Conservation (phyloP, 805 yeast species). For the Pichia deserticola region DNA sequence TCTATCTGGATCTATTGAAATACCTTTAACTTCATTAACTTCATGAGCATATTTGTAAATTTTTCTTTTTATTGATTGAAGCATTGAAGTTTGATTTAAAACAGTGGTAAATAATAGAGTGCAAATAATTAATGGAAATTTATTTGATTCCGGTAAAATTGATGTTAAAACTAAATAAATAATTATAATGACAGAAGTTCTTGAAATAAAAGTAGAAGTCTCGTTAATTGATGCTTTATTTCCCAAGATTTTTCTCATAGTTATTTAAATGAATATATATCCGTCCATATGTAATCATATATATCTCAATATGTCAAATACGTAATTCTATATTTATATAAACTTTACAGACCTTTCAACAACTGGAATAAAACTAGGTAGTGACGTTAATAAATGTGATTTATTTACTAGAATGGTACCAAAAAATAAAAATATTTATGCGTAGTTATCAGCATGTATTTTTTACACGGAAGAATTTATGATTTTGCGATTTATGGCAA, state of each 20-base stretch:
- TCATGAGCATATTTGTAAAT: slow-evolving; percentile 4
- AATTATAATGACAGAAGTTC: slow-evolving; percentile 23
- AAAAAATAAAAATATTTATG: too few relatives aligned
- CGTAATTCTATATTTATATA: too few relatives aligned
- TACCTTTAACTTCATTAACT: slow-evolving; percentile 3
- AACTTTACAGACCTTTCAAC: too few relatives aligned
- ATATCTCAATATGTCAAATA: too few relatives aligned
- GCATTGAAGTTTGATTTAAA: slow-evolving; percentile 20
- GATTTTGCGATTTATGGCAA: too few relatives aligned
- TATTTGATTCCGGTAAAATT: slow-evolving; percentile 9
- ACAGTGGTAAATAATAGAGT: slow-evolving; percentile 26
- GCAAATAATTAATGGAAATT: slow-evolving; percentile 19
- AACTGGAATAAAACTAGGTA: too few relatives aligned
- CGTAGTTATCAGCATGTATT: too few relatives aligned
- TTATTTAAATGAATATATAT: not conserved
- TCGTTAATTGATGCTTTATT: slow-evolving; percentile 9
- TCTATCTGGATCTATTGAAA: slow-evolving; percentile 14
- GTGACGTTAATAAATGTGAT: too few relatives aligned
- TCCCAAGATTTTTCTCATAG: not conserved
- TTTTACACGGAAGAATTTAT: too few relatives aligned
- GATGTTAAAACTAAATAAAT: slow-evolving; percentile 17
- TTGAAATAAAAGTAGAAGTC: slow-evolving; percentile 21
- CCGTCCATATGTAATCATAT: too few relatives aligned
- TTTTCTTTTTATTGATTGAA: slow-evolving; percentile 7
- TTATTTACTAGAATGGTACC: too few relatives aligned